Evolutionary conservation across 192 early-diverging fungal genomes (phyloP), one percentile per base, ranked within the genome.

Genomic region (Diversispora epigaea): DNA sequence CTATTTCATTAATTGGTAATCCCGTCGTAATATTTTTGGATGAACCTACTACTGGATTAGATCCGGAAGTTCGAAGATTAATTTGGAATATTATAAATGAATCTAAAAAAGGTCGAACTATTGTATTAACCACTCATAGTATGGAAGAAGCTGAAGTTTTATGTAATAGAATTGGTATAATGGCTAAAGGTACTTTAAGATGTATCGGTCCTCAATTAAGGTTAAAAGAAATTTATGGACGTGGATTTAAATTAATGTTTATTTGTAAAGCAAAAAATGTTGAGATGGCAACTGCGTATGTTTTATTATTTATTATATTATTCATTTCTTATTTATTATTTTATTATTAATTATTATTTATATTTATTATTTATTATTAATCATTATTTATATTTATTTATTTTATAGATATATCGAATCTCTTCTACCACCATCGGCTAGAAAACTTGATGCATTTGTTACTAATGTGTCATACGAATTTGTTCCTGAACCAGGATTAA

Each of bases 141-240:
- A 92, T 93, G 92, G 91, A 93, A 71, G 92, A 93, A 81, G 92
- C 91, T 47, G 91, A 92, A 73, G 87, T 86, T 4, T 77, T 91
- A 32, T 93, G 92, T 76, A 80, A 89, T 12, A 79, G 86, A 46
- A 93, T 93, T 68, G 92, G 89, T 50, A 93, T 93, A 66, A 92
- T 93, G 86, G 83, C 89, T 45, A 87, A 91, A 69, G 91, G 91
- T 44, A 89, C 86, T 1, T 65, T 92, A 58, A 81, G 89, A 44
- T 93, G 91, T 74, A 79, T 91, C 14, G 91, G 87, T 45, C 76
- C 80, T 21, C 86, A 83, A 43, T 77, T 86, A 17, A 81, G 85
- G 45, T 82, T 93, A 57, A 91, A 92, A 80, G 78, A 90, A 17
- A 56, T 88, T 8, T 91, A 92, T 79, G 92, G 90, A 9, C 78